Evolutionary conservation across 2,329 filamentous ascomycete genomes (phyloP).

Genomic region (Chrysoporthe austroafricana): DNA sequence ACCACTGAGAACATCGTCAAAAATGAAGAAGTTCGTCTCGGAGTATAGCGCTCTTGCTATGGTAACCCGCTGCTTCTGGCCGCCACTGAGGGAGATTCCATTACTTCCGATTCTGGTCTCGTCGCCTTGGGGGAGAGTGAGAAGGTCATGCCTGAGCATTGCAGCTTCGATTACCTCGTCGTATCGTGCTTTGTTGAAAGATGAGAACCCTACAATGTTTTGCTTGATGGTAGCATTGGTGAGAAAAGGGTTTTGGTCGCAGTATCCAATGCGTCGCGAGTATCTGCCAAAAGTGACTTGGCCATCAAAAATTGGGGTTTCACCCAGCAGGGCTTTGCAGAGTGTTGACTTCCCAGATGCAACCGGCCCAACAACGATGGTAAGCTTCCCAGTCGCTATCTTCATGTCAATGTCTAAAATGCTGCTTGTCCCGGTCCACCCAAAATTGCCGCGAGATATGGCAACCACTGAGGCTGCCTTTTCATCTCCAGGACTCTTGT

Average conservation of each 20-base stretch:
- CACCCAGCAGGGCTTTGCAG: conserved; percentile 28
- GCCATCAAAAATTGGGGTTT: conserved; percentile 15
- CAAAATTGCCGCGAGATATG: conserved; percentile 36
- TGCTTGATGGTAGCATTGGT: conserved; percentile 20
- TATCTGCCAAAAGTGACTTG: background rate
- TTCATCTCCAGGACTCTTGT: background rate
- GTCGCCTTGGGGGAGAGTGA: conserved; percentile 40
- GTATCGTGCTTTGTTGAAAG: conserved; percentile 34
- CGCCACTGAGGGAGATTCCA: conserved; percentile 43
- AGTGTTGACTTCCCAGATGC: conserved; percentile 31
- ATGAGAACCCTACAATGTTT: conserved; percentile 25
- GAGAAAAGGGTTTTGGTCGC: conserved; percentile 36
- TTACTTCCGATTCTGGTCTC: conserved; percentile 41
- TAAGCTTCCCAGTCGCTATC: conserved; percentile 31
- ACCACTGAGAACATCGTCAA: conserved; percentile 47
- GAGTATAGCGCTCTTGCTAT: conserved; percentile 35
- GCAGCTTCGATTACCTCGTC: conserved; percentile 38
- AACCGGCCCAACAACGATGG: conserved; percentile 27
- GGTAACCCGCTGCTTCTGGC: conserved; percentile 39
- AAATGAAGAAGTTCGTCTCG: conserved; percentile 36
- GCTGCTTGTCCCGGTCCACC: conserved; percentile 38
- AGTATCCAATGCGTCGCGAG: conserved; percentile 3
- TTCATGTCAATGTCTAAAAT: conserved; percentile 41
- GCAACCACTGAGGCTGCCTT: background rate
- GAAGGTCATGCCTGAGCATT: conserved; percentile 37